Evolutionary conservation across 208 protist species (phyloP), one percentile per base, ranked within the genome.

Genomic region (Leishmania amazonensis): DNA sequence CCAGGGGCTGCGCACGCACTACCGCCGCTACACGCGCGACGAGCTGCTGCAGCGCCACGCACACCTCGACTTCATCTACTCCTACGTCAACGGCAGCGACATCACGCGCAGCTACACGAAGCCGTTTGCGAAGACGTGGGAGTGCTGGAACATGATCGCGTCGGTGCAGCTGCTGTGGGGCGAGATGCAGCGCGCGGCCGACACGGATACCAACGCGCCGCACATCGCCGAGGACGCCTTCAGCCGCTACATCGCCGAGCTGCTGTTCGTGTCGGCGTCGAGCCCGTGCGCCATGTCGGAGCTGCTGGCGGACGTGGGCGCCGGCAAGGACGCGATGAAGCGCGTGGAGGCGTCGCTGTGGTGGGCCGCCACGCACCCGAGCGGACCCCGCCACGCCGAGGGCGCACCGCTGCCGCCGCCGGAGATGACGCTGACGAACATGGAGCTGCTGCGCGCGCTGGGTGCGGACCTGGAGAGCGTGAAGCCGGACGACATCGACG

Each of bases 51-150:
- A 31, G 42, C 35, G n/a, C 8, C 54, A 81, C 78, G 31, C 54
- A 51, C 71, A 81, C 71, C 31, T 81, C 31, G 79, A 81, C 79
- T 81, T 77, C 79, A 81, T 81, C 71, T 81, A 81, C 79, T 81
- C 79, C 45, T 81, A 81, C 79, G 79, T 81, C 42, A 81, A 81
- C 58, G 79, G 79, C 38, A 81, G 79, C 79, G 79, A 81, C 79
- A 77, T 81, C 71, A 81, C 79, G 35, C 79, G 79, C 57, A 57
- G 68, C 57, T 81, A 77, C 71, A 77, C 71, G 58, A 81, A 81
- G 57, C 79, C 79, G 31, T 81, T 81, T 35, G 79, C 71, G 70
- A 76, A 75, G 79, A 54, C 42, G 13, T 71, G 49, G 38, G n/a
- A 53, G 40, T 81, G 79, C 79, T 81, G 71, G 79, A 81, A 72